Conservation (phyloP, 148 eudicot species). For the Chenopodium formosanum region DNA sequence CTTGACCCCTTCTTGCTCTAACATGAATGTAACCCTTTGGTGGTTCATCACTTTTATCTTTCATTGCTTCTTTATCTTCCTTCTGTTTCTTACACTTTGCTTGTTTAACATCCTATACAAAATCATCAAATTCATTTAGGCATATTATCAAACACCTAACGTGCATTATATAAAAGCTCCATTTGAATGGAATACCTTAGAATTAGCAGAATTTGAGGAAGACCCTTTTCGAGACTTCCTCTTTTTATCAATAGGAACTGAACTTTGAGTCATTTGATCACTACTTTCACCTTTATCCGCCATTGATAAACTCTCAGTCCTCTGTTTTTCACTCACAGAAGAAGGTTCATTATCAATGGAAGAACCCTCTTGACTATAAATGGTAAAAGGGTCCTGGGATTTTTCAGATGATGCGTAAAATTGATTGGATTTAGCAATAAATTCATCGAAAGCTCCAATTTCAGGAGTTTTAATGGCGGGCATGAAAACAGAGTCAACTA, state of each 20-base stretch:
- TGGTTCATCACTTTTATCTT: conserved; percentile 41
- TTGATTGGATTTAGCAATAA: conserved; percentile 14
- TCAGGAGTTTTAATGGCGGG: conserved; percentile 13
- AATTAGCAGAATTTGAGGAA: conserved; percentile 39
- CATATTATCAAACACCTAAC: background rate
- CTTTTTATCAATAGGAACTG: conserved; percentile 31
- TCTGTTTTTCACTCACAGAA: conserved; percentile 29
- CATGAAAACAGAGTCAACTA: conserved; percentile 25
- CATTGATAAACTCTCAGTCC: conserved; percentile 40
- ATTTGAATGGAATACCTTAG: conserved; percentile 35
- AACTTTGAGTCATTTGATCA: conserved; percentile 27
- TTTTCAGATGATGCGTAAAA: conserved; percentile 9
- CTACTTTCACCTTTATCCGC: conserved; percentile 32
- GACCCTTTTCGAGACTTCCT: conserved; percentile 35
- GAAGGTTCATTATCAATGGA: conserved; percentile 14
- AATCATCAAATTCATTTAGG: background rate
- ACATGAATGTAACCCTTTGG: conserved; percentile 82
- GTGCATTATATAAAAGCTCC: background rate
- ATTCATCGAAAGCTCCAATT: conserved; percentile 4
- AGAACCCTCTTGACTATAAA: conserved; percentile 12
- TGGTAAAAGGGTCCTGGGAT: background rate
- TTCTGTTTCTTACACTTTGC: conserved; percentile 49
- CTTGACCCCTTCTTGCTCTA: conserved; percentile 92
- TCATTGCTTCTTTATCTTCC: conserved; percentile 23
- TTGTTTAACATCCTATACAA: conserved; percentile 32